Evolutionary conservation across 352 stramenopile species (phyloP).

Genomic region (Pythium aquatile): DNA sequence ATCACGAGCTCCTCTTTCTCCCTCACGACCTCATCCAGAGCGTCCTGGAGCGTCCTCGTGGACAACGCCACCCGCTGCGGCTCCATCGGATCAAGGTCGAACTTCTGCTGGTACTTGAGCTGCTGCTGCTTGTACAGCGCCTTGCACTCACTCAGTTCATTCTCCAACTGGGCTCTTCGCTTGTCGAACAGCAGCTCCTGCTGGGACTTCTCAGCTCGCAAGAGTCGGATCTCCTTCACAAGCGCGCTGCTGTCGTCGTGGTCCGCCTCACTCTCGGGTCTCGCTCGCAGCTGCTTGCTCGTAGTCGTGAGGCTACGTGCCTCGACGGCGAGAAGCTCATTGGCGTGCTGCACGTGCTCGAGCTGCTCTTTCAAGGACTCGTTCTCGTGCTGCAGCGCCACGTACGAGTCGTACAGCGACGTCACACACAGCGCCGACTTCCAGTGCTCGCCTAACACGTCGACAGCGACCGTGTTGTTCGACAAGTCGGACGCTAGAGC

Average conservation of each 20-base stretch:
- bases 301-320: conserved; percentile 19
- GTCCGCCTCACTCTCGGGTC: conserved; percentile 9
- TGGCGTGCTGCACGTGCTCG: conserved; percentile 26
- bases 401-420: conserved; percentile 75
- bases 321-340: conserved; percentile 31
- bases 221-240: conserved; percentile 45
- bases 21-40: conserved; percentile 50
- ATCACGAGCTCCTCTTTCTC: conserved; percentile 70
- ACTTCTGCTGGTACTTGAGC: conserved; percentile 50
- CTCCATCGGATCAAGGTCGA: conserved; percentile 55
- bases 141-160: conserved; percentile 29
- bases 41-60: conserved; percentile 49
- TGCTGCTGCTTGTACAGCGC: conserved; percentile 37
- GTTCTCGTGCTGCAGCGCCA: conserved; percentile 58
- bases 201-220: conserved; percentile 49
- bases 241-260: conserved; percentile 23
- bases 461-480: conserved; percentile 22
- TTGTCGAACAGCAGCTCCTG: conserved; percentile 38
- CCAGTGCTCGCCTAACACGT: conserved; percentile 48
- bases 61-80: conserved; percentile 49
- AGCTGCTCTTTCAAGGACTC: conserved; percentile 37
- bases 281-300: not conserved
- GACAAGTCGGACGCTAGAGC: not conserved
- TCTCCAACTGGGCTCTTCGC: conserved; percentile 37
- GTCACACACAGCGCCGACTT: conserved; percentile 73